Evolutionary conservation across 306 rosid genomes (phyloP).

Genomic region (Lotus japonicus): DNA sequence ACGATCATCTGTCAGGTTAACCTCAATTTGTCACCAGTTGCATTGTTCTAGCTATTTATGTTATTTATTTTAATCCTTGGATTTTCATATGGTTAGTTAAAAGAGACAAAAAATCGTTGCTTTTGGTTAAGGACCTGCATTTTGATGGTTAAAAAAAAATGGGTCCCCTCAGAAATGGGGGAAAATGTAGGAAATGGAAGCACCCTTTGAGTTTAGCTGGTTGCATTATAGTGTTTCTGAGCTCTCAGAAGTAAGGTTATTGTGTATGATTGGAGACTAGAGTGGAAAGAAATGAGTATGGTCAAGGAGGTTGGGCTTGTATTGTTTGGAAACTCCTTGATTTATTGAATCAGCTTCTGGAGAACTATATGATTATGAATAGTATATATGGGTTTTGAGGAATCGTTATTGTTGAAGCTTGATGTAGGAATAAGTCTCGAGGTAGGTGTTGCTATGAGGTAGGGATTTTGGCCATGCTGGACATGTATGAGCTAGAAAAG

Average conservation of each 20-base stretch:
- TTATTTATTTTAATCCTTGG: not conserved
- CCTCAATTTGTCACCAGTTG: not conserved
- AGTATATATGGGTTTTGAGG: not conserved
- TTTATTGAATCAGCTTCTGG: not conserved
- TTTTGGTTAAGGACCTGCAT: slow-evolving; percentile 7
- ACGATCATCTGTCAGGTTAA: slow-evolving; percentile 91
- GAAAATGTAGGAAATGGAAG: not conserved
- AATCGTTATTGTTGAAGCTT: not conserved
- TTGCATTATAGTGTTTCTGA: not conserved
- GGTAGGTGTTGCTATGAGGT: not conserved
- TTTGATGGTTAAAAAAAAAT: not conserved
- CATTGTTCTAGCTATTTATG: not conserved
- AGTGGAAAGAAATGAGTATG: not conserved
- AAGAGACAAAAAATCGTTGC: not conserved
- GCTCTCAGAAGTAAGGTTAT: not conserved
- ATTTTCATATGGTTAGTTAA: not conserved
- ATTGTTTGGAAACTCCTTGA: not conserved
- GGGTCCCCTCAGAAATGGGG: not conserved
- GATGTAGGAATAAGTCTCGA: not conserved
- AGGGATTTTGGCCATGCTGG: no score
- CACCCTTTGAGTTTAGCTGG: not conserved
- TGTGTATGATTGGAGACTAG: not conserved
- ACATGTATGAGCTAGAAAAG: no score
- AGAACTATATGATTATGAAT: not conserved
- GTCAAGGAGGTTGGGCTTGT: not conserved